Evolutionary conservation across 495 filamentous ascomycete species (phyloP).

Genomic region (Parmelia sp.): DNA sequence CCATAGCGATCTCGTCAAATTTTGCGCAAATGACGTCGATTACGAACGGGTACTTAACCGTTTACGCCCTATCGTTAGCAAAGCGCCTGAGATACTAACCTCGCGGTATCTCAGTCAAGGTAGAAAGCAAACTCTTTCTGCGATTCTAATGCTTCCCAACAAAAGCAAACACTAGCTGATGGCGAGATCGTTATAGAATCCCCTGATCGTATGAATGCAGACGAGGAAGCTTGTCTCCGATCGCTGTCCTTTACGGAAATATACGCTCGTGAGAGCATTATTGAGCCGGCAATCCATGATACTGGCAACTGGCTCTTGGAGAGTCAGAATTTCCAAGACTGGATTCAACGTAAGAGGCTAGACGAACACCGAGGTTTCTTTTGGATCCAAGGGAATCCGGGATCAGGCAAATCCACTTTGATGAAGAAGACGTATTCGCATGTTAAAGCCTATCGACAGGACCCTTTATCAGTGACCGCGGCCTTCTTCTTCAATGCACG

Average conservation of each 20-base stretch:
- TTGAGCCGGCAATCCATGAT: too few relatives aligned
- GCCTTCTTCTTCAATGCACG: slow-evolving; percentile 43
- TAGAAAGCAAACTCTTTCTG: background rate
- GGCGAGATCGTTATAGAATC: background rate
- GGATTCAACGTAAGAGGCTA: too few relatives aligned
- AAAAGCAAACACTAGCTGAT: background rate
- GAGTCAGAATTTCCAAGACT: too few relatives aligned
- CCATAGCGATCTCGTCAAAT: slow-evolving; percentile 5
- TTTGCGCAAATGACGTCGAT: background rate
- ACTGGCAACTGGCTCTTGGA: too few relatives aligned
- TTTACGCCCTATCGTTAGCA: background rate
- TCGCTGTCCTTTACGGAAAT: too few relatives aligned
- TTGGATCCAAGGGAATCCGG: too few relatives aligned
- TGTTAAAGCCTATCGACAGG: too few relatives aligned
- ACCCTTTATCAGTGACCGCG: too few relatives aligned
- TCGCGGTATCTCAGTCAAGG: background rate
- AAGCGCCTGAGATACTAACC: background rate
- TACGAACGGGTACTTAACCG: background rate
- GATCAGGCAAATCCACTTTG: too few relatives aligned
- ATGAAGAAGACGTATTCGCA: too few relatives aligned
- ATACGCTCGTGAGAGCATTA: too few relatives aligned
- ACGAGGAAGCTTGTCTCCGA: slow-evolving; percentile 1
- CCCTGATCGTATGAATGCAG: background rate
- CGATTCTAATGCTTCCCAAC: background rate
- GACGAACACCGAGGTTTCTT: too few relatives aligned